A percentile compares a stretch with the other conserved stretches of the same genome.
These are phyloP conservation scores for Arthrobotrys musiformis DNA, from an alignment of 2,329 filamentous ascomycete species.

Conservation along the genomic window DNA sequence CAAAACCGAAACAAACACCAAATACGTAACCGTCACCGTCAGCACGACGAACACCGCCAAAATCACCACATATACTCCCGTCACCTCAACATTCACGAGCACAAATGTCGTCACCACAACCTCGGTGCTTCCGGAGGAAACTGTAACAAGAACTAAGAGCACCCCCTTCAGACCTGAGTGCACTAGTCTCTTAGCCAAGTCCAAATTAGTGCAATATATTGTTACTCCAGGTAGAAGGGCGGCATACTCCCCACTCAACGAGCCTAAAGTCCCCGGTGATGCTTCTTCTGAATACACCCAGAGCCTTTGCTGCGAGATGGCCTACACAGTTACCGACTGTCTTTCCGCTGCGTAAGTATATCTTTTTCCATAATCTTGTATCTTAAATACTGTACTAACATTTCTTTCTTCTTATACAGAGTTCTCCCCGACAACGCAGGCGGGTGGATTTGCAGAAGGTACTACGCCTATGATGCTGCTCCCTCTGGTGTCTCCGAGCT, in stretches of 20 bases:
- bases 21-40: conserved; percentile 10
- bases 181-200: neutral
- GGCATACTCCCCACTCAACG: neutral
- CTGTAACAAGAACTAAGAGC: neutral
- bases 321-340: neutral
- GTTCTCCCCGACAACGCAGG: neutral
- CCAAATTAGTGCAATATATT: neutral
- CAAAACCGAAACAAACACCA: conserved; percentile 1
- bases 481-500: neutral
- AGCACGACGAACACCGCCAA: neutral
- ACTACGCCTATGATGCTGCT: neutral
- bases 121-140: neutral
- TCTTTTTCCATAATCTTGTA: neutral
- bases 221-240: neutral
- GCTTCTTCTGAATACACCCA: neutral
- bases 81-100: neutral
- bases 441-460: neutral
- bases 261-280: neutral
- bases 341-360: neutral
- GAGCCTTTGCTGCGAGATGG: conserved; percentile 1
- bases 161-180: conserved; percentile 10
- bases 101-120: neutral
- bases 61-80: neutral
- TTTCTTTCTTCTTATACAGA: neutral
- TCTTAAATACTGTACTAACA: neutral